These are phyloP conservation scores for Mycena floridula DNA, from an alignment of 768 basidiomycete genomes.

Conservation along the genomic window DNA sequence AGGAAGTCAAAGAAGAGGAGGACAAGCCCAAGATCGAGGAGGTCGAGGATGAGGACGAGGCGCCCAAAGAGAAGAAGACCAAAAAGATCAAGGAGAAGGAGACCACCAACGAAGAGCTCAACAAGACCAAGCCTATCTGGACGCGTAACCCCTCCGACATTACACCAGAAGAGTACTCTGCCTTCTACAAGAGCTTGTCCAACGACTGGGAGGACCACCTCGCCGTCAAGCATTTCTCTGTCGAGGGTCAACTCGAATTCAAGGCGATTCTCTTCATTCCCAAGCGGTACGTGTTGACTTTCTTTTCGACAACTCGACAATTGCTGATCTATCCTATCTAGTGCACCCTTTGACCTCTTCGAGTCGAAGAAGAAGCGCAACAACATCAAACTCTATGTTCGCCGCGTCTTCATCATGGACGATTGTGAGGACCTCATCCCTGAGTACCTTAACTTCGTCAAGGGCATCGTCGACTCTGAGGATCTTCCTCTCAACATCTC, in stretches of 20 bases:
- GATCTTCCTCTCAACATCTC: conserved; percentile 99
- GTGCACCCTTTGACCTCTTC: conserved; percentile 98
- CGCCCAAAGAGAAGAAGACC: conserved; percentile 86
- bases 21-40: conserved; percentile 78
- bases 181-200: conserved; percentile 99
- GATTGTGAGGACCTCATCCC: conserved; percentile 99
- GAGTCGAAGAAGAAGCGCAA: conserved; percentile 99
- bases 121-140: conserved; percentile 99
- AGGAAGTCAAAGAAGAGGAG: conserved; percentile 65
- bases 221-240: conserved; percentile 99
- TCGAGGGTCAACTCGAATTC: conserved; percentile 99
- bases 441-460: conserved; percentile 99
- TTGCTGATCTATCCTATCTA: conserved; percentile 21
- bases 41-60: conserved; percentile 77
- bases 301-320: not conserved
- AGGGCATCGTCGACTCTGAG: conserved; percentile 99
- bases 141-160: conserved; percentile 97
- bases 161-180: conserved; percentile 83
- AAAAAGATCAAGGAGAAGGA: conserved; percentile 91
- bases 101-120: conserved; percentile 92
- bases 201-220: conserved; percentile 99
- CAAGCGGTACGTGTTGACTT: conserved; percentile 61
- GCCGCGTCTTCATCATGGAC: conserved; percentile 99
- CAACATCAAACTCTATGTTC: conserved; percentile 99
- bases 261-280: conserved; percentile 98